Percentiles rank a stretch among this genome's conserved stretches.
Conservation (phyloP, 768 basidiomycete genomes). For the Lepiota subincarnata region DNA sequence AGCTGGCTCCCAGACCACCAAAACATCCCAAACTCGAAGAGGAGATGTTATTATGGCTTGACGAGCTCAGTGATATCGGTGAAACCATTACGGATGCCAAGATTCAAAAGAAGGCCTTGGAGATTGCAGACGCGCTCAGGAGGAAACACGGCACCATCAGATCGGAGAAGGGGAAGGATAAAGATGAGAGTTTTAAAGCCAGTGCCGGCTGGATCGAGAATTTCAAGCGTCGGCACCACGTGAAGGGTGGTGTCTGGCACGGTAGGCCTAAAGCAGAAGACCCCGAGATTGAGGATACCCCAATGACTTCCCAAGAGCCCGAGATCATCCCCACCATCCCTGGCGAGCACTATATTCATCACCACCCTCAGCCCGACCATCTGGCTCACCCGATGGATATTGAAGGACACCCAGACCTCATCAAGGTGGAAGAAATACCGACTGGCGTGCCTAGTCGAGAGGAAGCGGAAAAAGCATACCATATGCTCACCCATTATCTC, state of each 20-base stretch:
- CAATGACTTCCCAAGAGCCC: conserved; percentile 13
- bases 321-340: conserved; percentile 5
- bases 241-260: conserved; percentile 57
- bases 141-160: conserved; percentile 35
- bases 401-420: conserved; percentile 5
- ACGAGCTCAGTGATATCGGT: conserved; percentile 43
- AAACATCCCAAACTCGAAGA: conserved; percentile 80
- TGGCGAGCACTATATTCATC: conserved; percentile 6
- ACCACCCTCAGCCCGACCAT: conserved; percentile 6
- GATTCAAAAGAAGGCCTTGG: conserved; percentile 62
- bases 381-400: conserved; percentile 1
- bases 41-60: conserved; percentile 57
- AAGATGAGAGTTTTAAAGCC: conserved; percentile 81
- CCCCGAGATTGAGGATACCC: conserved; percentile 3
- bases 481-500: conserved; percentile 10
- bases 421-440: conserved; percentile 4
- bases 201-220: conserved; percentile 90
- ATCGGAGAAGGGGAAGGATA: conserved; percentile 15
- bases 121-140: conserved; percentile 48
- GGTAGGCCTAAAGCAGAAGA: conserved; percentile 14
- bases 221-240: conserved; percentile 80
- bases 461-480: conserved; percentile 10
- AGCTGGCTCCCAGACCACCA: conserved; percentile 48
- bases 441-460: conserved; percentile 7
- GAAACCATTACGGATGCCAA: conserved; percentile 59